These are phyloP conservation scores for Candida ascalaphidarum DNA, from an alignment of 805 yeast species.

Conservation along the genomic window DNA sequence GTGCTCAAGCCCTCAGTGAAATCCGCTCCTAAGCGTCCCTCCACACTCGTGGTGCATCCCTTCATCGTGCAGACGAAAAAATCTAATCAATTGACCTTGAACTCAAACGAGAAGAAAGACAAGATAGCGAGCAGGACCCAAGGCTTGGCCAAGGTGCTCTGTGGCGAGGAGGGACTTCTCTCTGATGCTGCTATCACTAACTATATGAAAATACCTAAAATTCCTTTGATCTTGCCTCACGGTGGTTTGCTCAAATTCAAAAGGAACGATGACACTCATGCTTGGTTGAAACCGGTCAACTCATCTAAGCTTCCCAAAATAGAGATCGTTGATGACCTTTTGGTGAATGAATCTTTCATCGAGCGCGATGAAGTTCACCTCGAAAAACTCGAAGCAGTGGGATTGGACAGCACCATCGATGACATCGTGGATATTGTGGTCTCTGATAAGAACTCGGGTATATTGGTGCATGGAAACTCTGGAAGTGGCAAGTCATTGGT, in stretches of 20 bases:
- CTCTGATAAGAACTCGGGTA: slow-evolving; percentile 41
- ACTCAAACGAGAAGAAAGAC: slow-evolving; percentile 21
- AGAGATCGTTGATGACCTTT: slow-evolving; percentile 43
- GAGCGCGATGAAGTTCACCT: slow-evolving; percentile 5
- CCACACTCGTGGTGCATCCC: slow-evolving; percentile 44
- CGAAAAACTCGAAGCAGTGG: slow-evolving; percentile 35
- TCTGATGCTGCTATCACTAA: slow-evolving; percentile 38
- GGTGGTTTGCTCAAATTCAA: slow-evolving; percentile 57
- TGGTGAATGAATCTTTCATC: slow-evolving; percentile 36
- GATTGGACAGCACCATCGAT: slow-evolving; percentile 40
- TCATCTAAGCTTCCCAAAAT: slow-evolving; percentile 24
- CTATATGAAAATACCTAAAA: slow-evolving; percentile 41
- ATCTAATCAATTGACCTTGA: slow-evolving; percentile 16
- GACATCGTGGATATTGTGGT: slow-evolving; percentile 31
- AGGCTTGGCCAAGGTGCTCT: slow-evolving; percentile 11
- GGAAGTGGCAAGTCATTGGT: slow-evolving; percentile 78
- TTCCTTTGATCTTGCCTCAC: slow-evolving; percentile 38
- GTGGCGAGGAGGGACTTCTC: slow-evolving; percentile 8
- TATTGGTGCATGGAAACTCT: slow-evolving; percentile 60
- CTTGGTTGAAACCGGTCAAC: slow-evolving; percentile 32
- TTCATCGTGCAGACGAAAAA: slow-evolving; percentile 37
- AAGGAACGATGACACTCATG: slow-evolving; percentile 28
- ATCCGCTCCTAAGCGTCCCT: slow-evolving; percentile 27
- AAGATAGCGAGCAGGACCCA: slow-evolving; percentile 9
- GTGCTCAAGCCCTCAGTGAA: slow-evolving; percentile 39